Evolutionary conservation across 768 basidiomycete species (phyloP).

Genomic region (Termitomyces sp.): DNA sequence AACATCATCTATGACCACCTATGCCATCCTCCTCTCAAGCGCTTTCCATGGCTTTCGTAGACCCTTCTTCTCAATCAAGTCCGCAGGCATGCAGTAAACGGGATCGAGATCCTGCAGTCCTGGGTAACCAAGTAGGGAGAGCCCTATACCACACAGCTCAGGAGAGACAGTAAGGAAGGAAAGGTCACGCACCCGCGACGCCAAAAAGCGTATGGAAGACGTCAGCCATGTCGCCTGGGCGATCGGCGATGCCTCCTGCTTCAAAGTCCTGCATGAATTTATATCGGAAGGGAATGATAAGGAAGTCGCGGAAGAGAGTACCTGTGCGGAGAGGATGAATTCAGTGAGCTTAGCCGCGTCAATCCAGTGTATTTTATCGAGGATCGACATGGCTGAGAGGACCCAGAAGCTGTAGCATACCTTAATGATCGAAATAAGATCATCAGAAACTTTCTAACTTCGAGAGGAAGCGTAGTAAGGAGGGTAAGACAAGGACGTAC

Average conservation of each 20-base stretch:
- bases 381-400: constrained; percentile 79
- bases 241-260: constrained; percentile 88
- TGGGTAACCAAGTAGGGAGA: constrained; percentile 86
- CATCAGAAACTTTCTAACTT: neutral
- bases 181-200: constrained; percentile 54
- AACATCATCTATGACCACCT: neutral
- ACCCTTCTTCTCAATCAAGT: constrained; percentile 62
- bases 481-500: constrained; percentile 40
- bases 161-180: neutral
- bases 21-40: constrained; percentile 31
- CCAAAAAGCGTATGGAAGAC: constrained; percentile 98
- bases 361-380: constrained; percentile 84
- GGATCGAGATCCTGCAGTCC: constrained; percentile 85
- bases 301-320: constrained; percentile 19
- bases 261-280: constrained; percentile 65
- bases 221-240: constrained; percentile 90
- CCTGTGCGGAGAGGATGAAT: constrained; percentile 90
- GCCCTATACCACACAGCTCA: constrained; percentile 37
- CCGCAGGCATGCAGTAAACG: constrained; percentile 92
- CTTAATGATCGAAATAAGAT: constrained; percentile 30
- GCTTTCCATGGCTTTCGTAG: constrained; percentile 64
- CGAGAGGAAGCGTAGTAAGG: neutral
- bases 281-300: neutral
- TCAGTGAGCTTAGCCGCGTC: constrained; percentile 66
- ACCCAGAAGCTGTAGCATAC: constrained; percentile 99